Percentiles rank a stretch among this genome's conserved stretches.
phyloP scores from a whole-genome alignment of 495 filamentous ascomycete species.

The Podospora pseudocomata region DNA sequence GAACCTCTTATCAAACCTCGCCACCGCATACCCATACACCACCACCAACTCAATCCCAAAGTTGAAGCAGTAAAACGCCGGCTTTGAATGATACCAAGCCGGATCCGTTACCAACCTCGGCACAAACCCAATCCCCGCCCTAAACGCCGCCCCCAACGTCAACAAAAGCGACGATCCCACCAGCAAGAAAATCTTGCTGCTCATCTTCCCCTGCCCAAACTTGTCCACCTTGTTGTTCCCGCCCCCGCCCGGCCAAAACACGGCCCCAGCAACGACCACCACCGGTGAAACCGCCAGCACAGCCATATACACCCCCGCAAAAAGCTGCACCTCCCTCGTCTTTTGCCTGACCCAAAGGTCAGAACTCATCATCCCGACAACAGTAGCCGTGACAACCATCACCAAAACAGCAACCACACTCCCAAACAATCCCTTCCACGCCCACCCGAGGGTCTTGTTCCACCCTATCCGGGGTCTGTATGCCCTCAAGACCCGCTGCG shows the following conservation, averaged over 20 bases:
- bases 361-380: slow-evolving; percentile 65
- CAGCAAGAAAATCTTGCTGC: slow-evolving; percentile 63
- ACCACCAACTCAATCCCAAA: slow-evolving; percentile 70
- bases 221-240: slow-evolving; percentile 45
- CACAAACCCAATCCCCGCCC: slow-evolving; percentile 56
- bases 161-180: slow-evolving; percentile 52
- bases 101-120: slow-evolving; percentile 53
- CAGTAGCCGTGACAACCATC: slow-evolving; percentile 63
- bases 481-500: slow-evolving; percentile 69
- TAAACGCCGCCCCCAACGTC: slow-evolving; percentile 66
- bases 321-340: slow-evolving; percentile 62
- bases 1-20: slow-evolving; percentile 70
- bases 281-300: slow-evolving; percentile 71
- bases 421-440: slow-evolving; percentile 55
- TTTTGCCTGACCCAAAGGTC: slow-evolving; percentile 44
- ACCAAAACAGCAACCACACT: slow-evolving; percentile 58
- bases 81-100: slow-evolving; percentile 63
- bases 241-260: slow-evolving; percentile 43
- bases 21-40: slow-evolving; percentile 58
- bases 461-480: slow-evolving; percentile 66
- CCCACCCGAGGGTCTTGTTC: slow-evolving; percentile 43
- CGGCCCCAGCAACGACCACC: slow-evolving; percentile 38
- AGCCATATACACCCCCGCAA: slow-evolving; percentile 63
- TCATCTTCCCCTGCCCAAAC: slow-evolving; percentile 66
- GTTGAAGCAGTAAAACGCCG: slow-evolving; percentile 76